A percentile compares a stretch with the other conserved stretches of the same genome.
Evolutionary conservation across 2,329 filamentous ascomycete species (phyloP).

Genomic region (Colletotrichum spaethianum): DNA sequence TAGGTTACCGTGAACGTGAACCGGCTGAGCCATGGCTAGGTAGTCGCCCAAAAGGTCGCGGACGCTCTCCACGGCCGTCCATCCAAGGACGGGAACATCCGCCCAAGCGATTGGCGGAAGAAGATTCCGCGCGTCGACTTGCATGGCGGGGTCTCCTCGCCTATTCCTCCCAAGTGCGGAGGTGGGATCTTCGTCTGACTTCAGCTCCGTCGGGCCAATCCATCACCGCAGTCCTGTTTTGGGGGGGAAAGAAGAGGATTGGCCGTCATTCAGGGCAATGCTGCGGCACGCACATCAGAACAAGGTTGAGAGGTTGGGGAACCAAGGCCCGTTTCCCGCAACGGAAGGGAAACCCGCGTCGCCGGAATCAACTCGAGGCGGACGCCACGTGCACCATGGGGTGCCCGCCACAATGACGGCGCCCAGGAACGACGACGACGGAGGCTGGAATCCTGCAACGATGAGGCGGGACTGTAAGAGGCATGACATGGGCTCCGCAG

Average conservation of each 20-base stretch:
- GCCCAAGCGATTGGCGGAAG: constrained; percentile 32
- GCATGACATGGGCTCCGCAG: neutral
- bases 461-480: neutral
- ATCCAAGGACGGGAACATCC: constrained; percentile 20
- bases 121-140: neutral
- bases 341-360: neutral
- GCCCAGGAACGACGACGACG: neutral
- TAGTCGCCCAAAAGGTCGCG: neutral
- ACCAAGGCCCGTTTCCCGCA: constrained; percentile 6
- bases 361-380: neutral
- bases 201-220: no score
- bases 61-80: neutral
- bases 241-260: neutral
- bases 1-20: neutral
- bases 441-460: neutral
- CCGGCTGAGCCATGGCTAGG: neutral
- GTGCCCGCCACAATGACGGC: neutral
- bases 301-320: neutral
- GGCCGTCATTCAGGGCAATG: neutral
- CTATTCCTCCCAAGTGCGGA: neutral
- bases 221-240: neutral
- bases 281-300: neutral
- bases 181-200: neutral
- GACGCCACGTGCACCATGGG: constrained; percentile 2
- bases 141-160: constrained; percentile 5